Evolutionary conservation across 768 basidiomycete genomes (phyloP).

Genomic region (Tricholoma terreum): DNA sequence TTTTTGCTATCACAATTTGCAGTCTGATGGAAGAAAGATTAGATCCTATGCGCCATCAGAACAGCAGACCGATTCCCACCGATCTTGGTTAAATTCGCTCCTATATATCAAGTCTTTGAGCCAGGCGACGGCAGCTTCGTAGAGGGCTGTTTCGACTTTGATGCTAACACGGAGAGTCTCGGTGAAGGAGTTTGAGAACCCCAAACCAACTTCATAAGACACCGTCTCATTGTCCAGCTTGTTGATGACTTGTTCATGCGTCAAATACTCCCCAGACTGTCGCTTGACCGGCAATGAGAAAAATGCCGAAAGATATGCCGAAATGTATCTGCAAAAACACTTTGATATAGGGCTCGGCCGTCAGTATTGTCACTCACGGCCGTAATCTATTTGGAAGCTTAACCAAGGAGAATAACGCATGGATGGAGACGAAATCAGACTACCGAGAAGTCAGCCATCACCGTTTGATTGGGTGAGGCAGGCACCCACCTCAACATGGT

Average conservation of each 20-base stretch:
- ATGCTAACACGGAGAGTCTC: constrained; percentile 75
- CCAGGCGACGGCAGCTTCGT: constrained; percentile 84
- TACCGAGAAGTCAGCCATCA: constrained; percentile 28
- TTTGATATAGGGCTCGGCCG: constrained; percentile 1
- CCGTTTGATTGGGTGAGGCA: constrained; percentile 1
- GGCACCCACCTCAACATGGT: constrained; percentile 75
- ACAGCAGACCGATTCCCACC: constrained; percentile 39
- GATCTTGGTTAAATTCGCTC: constrained; percentile 72
- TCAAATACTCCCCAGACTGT: constrained; percentile 63
- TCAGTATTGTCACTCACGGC: constrained; percentile 47
- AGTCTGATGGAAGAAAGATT: constrained; percentile 46
- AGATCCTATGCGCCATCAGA: background rate
- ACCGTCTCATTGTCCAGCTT: constrained; percentile 90
- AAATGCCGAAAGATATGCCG: constrained; percentile 77
- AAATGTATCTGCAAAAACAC: constrained; percentile 55
- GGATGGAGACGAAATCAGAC: constrained; percentile 90
- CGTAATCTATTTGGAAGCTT: constrained; percentile 71
- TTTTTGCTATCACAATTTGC: constrained; percentile 81
- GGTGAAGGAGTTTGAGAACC: constrained; percentile 60
- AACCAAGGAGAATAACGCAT: constrained; percentile 74
- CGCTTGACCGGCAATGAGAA: constrained; percentile 83
- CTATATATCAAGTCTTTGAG: constrained; percentile 76
- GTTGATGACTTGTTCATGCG: constrained; percentile 89
- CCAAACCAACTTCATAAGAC: constrained; percentile 72
- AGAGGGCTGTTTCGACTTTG: constrained; percentile 80